These are phyloP conservation scores for Coniferiporia weirii DNA, from an alignment of 1,284 basidiomycete species.

Conservation along the genomic window DNA sequence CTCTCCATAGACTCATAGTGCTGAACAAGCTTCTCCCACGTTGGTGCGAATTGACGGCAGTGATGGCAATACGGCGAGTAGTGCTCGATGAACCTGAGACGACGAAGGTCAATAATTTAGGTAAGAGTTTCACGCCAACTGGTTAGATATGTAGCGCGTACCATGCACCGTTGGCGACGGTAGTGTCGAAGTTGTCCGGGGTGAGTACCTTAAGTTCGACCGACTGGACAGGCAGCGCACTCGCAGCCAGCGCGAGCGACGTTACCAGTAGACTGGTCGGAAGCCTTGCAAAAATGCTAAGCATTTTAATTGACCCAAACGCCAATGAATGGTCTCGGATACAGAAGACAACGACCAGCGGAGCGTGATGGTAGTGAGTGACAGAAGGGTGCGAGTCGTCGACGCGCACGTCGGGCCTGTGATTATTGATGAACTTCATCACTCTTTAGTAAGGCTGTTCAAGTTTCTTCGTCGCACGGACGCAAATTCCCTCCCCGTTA, in stretches of 20 bases:
- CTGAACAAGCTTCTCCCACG: conserved; percentile 70
- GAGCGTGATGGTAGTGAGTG: neutral
- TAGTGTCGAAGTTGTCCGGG: conserved; percentile 58
- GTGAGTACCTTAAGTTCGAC: conserved; percentile 41
- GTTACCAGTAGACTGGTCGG: conserved; percentile 28
- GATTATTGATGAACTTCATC: neutral
- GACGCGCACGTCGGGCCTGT: neutral
- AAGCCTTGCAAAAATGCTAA: conserved; percentile 5
- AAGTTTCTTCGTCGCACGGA: no score
- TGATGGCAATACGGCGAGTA: conserved; percentile 81
- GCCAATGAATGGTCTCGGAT: neutral
- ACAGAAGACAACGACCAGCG: neutral
- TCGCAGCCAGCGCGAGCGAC: conserved; percentile 30
- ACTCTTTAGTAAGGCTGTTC: no score
- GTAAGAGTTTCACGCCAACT: neutral
- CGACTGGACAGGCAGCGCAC: conserved; percentile 37
- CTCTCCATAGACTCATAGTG: conserved; percentile 50
- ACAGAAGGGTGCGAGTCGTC: neutral
- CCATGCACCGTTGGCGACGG: conserved; percentile 65
- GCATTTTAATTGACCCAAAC: neutral
- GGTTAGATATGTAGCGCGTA: conserved; percentile 27
- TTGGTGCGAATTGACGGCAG: conserved; percentile 74
- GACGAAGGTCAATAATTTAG: neutral
- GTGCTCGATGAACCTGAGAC: conserved; percentile 60
- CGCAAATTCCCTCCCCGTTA: no score